A percentile compares a stretch with the other conserved stretches of the same genome.
Conservation (phyloP, 1,284 basidiomycete species). For the Apiotrichum sp. region DNA sequence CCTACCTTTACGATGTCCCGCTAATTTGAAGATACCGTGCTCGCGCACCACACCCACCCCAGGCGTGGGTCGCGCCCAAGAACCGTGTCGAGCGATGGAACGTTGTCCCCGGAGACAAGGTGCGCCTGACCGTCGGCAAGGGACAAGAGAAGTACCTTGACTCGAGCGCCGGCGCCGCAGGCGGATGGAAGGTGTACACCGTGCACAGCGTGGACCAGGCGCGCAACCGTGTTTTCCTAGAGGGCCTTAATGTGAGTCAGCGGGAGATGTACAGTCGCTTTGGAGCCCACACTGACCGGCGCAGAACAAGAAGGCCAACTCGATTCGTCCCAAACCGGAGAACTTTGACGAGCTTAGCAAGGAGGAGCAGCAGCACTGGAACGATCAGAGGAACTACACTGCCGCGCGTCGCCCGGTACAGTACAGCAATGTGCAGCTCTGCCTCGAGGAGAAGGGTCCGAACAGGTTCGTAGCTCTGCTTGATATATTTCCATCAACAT, state of each 20-base stretch:
- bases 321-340: constrained; percentile 26
- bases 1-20: too few species aligned
- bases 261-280: background rate
- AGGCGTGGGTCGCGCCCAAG: constrained; percentile 27
- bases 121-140: constrained; percentile 39
- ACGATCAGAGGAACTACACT: constrained; percentile 27
- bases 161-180: constrained; percentile 18
- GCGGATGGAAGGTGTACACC: constrained; percentile 39
- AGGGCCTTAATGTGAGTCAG: constrained; percentile 35
- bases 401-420: constrained; percentile 33
- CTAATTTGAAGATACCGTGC: constrained; percentile 23
- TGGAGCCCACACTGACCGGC: background rate
- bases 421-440: constrained; percentile 45
- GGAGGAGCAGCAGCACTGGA: constrained; percentile 21
- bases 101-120: constrained; percentile 40
- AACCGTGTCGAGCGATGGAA: constrained; percentile 42
- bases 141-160: constrained; percentile 35
- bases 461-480: background rate
- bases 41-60: constrained; percentile 28
- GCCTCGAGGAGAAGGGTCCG: constrained; percentile 25
- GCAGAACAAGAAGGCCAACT: constrained; percentile 34
- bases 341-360: constrained; percentile 24
- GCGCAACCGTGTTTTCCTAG: constrained; percentile 36
- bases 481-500: background rate
- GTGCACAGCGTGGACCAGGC: constrained; percentile 37